These are phyloP conservation scores for Madurella fahalii DNA, from an alignment of 2,329 filamentous ascomycete species.

Conservation along the genomic window DNA sequence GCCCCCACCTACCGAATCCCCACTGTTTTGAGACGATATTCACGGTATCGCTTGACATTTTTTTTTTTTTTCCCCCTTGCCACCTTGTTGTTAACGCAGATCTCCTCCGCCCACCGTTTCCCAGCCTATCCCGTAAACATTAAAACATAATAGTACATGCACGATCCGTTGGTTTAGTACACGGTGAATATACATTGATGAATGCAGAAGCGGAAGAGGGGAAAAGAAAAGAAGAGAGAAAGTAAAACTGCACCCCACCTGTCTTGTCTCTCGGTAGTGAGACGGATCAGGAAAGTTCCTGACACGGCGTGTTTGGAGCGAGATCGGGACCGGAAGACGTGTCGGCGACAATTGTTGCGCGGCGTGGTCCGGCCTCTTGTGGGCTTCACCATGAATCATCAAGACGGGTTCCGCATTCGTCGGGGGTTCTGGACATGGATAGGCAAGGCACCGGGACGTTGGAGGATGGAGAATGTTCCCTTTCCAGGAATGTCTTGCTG, in stretches of 20 bases:
- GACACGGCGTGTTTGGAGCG: neutral
- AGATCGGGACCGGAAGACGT: neutral
- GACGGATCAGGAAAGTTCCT: neutral
- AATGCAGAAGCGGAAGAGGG: neutral
- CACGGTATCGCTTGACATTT: too few species aligned
- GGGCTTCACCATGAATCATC: neutral
- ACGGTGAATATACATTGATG: neutral
- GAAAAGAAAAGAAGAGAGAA: constrained; percentile 2
- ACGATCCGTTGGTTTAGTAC: neutral
- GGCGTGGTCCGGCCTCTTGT: neutral
- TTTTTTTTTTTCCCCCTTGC: too few species aligned
- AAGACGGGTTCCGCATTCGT: neutral
- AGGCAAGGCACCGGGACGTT: neutral
- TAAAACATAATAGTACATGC: too few species aligned
- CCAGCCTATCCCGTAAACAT: too few species aligned
- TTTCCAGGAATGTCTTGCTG: neutral
- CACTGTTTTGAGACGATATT: neutral
- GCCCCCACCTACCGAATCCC: neutral
- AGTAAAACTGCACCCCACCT: neutral
- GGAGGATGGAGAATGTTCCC: neutral
- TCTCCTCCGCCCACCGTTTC: too few species aligned
- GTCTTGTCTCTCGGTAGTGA: neutral
- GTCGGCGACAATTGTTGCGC: constrained; percentile 6
- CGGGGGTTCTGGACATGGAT: neutral
- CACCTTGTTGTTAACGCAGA: too few species aligned